Conservation (phyloP, 2,329 filamentous ascomycete genomes). For the Fusarium fujikuroi region DNA sequence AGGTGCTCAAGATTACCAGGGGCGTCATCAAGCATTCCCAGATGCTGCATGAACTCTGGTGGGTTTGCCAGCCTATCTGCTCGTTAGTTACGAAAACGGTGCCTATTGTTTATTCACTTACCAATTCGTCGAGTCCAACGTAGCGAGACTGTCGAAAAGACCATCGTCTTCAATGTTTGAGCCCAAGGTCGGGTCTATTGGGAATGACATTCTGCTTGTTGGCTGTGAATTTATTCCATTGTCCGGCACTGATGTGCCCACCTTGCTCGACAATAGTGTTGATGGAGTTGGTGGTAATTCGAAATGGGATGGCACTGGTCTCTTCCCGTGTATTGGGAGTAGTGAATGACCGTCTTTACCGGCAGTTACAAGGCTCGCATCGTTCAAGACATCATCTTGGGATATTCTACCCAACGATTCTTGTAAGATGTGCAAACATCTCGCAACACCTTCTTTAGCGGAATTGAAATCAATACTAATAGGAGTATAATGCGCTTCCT, state of each 20-base stretch:
- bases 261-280: neutral
- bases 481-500: neutral
- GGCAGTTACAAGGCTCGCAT: accelerated
- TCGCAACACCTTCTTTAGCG: neutral
- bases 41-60: slow-evolving; percentile 19
- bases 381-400: accelerated
- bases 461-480: accelerated
- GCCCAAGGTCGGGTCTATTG: neutral
- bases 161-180: neutral
- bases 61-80: slow-evolving; percentile 2
- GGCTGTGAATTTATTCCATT: neutral
- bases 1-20: neutral
- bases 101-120: accelerated
- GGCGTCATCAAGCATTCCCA: slow-evolving; percentile 2
- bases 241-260: neutral
- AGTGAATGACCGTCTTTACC: accelerated
- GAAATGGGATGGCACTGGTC: neutral
- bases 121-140: slow-evolving; percentile 3
- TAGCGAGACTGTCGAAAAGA: slow-evolving; percentile 12
- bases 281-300: neutral
- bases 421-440: neutral
- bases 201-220: neutral
- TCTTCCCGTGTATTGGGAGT: accelerated
- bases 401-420: accelerated
- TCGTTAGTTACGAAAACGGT: neutral